These are phyloP conservation scores for Favolaschia claudopus DNA, from an alignment of 768 basidiomycete genomes.

Conservation along the genomic window DNA sequence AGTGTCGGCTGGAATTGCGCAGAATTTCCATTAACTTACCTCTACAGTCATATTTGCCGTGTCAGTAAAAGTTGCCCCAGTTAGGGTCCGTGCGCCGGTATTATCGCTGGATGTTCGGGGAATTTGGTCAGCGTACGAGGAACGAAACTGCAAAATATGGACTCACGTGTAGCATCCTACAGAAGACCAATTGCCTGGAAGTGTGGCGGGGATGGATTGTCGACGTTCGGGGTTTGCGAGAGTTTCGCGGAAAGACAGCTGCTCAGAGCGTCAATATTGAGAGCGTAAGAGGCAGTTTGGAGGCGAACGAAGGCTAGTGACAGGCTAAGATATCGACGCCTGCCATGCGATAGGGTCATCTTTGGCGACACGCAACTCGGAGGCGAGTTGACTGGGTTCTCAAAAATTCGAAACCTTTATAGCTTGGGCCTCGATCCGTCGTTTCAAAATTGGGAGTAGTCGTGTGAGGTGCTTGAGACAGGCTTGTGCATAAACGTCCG, in stretches of 20 bases:
- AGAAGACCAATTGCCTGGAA: constrained; percentile 64
- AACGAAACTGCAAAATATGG: background rate
- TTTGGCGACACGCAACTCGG: too few species aligned
- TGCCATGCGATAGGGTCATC: too few species aligned
- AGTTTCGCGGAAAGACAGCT: too few species aligned
- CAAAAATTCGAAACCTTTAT: too few species aligned
- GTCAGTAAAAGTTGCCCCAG: constrained; percentile 52
- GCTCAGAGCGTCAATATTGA: background rate
- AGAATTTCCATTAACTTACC: background rate
- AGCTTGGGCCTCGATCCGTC: too few species aligned
- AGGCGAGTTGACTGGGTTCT: too few species aligned
- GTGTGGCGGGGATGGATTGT: constrained; percentile 47
- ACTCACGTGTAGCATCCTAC: constrained; percentile 70
- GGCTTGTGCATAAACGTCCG: too few species aligned
- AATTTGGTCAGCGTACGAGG: constrained; percentile 1
- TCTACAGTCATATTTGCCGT: constrained; percentile 68
- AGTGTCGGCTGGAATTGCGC: background rate
- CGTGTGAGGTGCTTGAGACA: too few species aligned
- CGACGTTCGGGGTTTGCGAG: constrained; percentile 48
- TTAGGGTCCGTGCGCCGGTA: constrained; percentile 63
- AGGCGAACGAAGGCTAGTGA: too few species aligned
- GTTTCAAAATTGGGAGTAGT: too few species aligned
- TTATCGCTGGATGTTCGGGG: constrained; percentile 66
- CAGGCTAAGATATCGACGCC: too few species aligned
- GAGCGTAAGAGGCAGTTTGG: background rate